Evolutionary conservation across 2,329 filamentous ascomycete genomes (phyloP).

Genomic region (Herpotrichia juniperi): DNA sequence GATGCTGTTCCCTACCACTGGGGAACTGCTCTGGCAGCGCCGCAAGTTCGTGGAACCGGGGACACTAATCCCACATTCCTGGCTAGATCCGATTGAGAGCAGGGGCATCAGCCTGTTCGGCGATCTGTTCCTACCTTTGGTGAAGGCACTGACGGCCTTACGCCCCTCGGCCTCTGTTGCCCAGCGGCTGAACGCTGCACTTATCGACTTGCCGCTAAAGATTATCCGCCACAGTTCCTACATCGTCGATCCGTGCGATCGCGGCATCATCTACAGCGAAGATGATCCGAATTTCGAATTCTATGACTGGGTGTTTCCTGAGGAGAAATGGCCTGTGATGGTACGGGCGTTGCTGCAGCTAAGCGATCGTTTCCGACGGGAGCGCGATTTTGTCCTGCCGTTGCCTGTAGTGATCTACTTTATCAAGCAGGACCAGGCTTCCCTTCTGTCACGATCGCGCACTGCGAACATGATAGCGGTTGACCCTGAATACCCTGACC

Average conservation of each 20-base stretch:
- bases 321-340: slow-evolving; percentile 1
- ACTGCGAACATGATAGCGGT: slow-evolving; percentile 1
- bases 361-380: not conserved
- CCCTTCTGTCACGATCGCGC: too few species aligned
- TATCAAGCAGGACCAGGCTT: too few species aligned
- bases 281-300: slow-evolving; percentile 2
- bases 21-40: too few species aligned
- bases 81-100: not conserved
- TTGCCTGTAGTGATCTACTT: too few species aligned
- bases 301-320: slow-evolving; percentile 1
- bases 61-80: too few species aligned
- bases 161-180: not conserved
- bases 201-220: slow-evolving; percentile 1
- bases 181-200: not conserved
- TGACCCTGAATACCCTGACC: not conserved
- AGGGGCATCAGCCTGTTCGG: too few species aligned
- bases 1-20: too few species aligned
- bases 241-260: not conserved
- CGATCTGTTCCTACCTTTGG: too few species aligned
- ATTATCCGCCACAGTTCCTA: slow-evolving; percentile 1
- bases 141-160: too few species aligned
- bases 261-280: not conserved
- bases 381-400: not conserved
- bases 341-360: not conserved
- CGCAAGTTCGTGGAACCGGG: too few species aligned